Base-by-base conservation (phyloP, 345 rosid species). In the Triadica sebifera region DNA sequence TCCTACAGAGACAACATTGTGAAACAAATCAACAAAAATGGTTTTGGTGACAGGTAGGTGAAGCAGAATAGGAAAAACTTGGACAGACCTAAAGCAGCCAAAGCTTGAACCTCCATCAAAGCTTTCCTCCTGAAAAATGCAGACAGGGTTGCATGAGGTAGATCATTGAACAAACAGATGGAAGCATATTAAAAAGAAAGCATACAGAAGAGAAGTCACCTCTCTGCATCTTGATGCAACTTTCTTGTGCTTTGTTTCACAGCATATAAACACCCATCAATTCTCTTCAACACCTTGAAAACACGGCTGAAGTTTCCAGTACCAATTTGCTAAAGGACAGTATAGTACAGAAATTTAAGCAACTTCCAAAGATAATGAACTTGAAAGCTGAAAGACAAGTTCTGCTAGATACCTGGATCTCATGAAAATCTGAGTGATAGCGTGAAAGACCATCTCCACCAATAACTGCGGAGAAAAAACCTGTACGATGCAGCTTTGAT, bases 21-120 rank as follows among this genome's bases (percentile, higher is more conserved):
- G 12, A 75, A 74, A 70, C 52, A 10, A 74, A 12, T 64, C 29
- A 53, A n/a, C 34, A 25, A 63, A 49, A 71, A 19, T 29, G 63
- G 49, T 58, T 62, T 38, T 63, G 37, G 51, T 61, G 41, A 45
- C 38, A 20, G 20, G 71, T 56, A 20, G 9, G 38, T 53, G 37
- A 24, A n/a, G 37, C 11, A 50, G 45, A 73, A 60, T 17, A 60
- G 12, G 49, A 55, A 43, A 58, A 47, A 59, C 12, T 56, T 56
- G 5, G 22, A 67, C 51, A 83, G 78, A 95, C 98, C 99, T 82
- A 90, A 76, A 75, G 98, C 98, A 47, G 97, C 99, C 86, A 93
- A 83, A 79, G 96, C 92, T 85, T 96, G 99, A 76, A 91, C 99
- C 90, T 96, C 99, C 97, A 96, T 90, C 80, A 93, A 87, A 84